Evolutionary conservation across 768 basidiomycete species (phyloP).

Genomic region (Boletus pseudopeckii): DNA sequence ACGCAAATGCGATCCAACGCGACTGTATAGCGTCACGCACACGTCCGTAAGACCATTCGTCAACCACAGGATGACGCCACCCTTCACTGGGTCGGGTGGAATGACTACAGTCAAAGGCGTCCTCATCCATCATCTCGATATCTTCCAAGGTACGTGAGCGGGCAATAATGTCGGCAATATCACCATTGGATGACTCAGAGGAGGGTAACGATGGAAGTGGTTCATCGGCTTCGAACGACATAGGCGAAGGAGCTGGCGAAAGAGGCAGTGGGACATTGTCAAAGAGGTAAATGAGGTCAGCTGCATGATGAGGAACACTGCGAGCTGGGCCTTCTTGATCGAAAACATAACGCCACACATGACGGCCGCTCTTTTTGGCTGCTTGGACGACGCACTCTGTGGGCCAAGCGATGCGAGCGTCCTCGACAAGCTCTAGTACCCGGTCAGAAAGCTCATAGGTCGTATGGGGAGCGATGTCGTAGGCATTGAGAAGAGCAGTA

Average conservation of each 20-base stretch:
- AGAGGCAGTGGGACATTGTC: constrained; percentile 65
- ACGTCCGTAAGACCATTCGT: constrained; percentile 61
- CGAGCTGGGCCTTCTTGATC: constrained; percentile 74
- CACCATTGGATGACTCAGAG: constrained; percentile 26
- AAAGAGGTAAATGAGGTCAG: constrained; percentile 75
- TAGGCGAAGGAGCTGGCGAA: constrained; percentile 30
- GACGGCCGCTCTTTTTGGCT: constrained; percentile 48
- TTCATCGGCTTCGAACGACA: constrained; percentile 35
- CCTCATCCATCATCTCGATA: constrained; percentile 26
- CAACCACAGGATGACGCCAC: constrained; percentile 59
- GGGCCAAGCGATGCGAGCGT: constrained; percentile 74
- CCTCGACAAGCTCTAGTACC: constrained; percentile 71
- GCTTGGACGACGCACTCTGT: constrained; percentile 59
- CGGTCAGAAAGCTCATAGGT: constrained; percentile 66
- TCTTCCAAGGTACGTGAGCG: constrained; percentile 24
- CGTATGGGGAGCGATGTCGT: constrained; percentile 64
- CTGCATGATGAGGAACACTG: constrained; percentile 64
- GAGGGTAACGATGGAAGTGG: constrained; percentile 29
- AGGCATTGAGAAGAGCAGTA: constrained; percentile 59
- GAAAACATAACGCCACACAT: constrained; percentile 80
- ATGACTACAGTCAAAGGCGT: constrained; percentile 15
- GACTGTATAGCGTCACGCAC: constrained; percentile 71
- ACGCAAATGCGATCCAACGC: constrained; percentile 71
- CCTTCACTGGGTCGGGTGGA: constrained; percentile 29
- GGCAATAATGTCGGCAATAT: constrained; percentile 12